Conservation (phyloP, 495 filamentous ascomycete genomes). For the Lasiosphaeria hispida region DNA sequence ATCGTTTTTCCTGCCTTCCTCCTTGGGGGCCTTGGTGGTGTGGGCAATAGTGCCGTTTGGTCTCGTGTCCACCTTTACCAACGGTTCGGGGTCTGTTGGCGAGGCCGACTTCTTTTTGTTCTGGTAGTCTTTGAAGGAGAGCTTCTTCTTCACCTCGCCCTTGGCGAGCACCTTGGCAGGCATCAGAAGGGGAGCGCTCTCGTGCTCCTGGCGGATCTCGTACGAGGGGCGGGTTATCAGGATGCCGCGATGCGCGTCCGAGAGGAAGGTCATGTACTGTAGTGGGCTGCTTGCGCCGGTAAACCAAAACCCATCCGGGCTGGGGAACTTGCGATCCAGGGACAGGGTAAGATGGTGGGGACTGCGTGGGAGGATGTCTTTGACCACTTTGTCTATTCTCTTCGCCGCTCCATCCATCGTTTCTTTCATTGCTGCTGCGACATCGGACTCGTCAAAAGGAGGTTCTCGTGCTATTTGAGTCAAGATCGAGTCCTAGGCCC, state of each 20-base stretch:
- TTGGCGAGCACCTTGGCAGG: slow-evolving; percentile 26
- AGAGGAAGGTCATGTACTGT: slow-evolving; percentile 46
- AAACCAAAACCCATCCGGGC: slow-evolving; percentile 38
- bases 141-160: slow-evolving; percentile 45
- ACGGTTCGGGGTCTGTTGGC: slow-evolving; percentile 34
- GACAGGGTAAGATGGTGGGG: slow-evolving; percentile 45
- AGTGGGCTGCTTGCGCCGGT: slow-evolving; percentile 34
- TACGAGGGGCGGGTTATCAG: slow-evolving; percentile 44
- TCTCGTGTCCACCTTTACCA: slow-evolving; percentile 20
- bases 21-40: slow-evolving; percentile 13
- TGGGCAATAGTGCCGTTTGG: slow-evolving; percentile 15
- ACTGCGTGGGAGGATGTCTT: slow-evolving; percentile 41
- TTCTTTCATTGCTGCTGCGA: slow-evolving; percentile 32
- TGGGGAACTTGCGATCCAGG: slow-evolving; percentile 34
- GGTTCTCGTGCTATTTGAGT: not conserved
- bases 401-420: slow-evolving; percentile 52
- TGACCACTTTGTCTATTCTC: slow-evolving; percentile 41
- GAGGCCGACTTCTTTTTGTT: slow-evolving; percentile 44
- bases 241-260: slow-evolving; percentile 46
- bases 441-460: slow-evolving; percentile 28
- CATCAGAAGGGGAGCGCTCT: slow-evolving; percentile 23
- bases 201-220: slow-evolving; percentile 41
- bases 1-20: slow-evolving; percentile 16
- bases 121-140: slow-evolving; percentile 48
- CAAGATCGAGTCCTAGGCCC: not conserved